These are phyloP conservation scores for Cryphonectria radicalis DNA, from an alignment of 2,329 filamentous ascomycete genomes.

Conservation along the genomic window DNA sequence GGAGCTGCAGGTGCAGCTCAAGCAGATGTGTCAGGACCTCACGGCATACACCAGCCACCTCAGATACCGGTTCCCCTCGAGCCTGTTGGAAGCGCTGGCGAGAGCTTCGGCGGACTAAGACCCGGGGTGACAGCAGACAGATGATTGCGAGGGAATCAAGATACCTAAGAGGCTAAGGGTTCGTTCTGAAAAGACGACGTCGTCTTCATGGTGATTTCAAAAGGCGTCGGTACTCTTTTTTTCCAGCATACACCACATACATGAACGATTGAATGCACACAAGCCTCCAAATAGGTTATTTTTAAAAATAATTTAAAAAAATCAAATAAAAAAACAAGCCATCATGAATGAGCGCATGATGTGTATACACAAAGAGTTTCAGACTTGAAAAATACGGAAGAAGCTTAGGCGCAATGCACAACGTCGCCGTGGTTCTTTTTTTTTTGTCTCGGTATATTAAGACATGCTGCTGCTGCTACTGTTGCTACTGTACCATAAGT, in stretches of 20 bases:
- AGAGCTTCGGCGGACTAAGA: slow-evolving; percentile 72
- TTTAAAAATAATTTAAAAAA: not conserved
- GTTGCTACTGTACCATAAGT: not conserved
- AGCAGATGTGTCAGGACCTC: slow-evolving; percentile 83
- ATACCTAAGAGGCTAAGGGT: not conserved
- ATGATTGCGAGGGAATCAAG: not conserved
- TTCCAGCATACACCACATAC: not conserved
- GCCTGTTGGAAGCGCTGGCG: slow-evolving; percentile 86
- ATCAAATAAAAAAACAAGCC: not conserved
- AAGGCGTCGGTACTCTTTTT: not conserved
- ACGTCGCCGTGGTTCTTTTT: not conserved
- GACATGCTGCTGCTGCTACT: no score
- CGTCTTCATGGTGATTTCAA: not conserved
- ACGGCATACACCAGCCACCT: slow-evolving; percentile 94
- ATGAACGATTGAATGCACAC: not conserved
- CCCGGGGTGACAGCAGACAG: not conserved
- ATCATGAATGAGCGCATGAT: slow-evolving; percentile 3
- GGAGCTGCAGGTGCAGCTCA: slow-evolving; percentile 70
- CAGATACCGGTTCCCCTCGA: slow-evolving; percentile 84
- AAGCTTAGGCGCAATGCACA: not conserved
- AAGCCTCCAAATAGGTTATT: not conserved
- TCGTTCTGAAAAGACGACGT: not conserved
- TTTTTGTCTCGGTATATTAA: not conserved
- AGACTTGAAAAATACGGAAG: not conserved
- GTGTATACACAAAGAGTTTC: not conserved